Percentiles rank a stretch among this genome's conserved stretches.
Conservation (phyloP, 2,329 filamentous ascomycete genomes). For the Huntiella savannae region DNA sequence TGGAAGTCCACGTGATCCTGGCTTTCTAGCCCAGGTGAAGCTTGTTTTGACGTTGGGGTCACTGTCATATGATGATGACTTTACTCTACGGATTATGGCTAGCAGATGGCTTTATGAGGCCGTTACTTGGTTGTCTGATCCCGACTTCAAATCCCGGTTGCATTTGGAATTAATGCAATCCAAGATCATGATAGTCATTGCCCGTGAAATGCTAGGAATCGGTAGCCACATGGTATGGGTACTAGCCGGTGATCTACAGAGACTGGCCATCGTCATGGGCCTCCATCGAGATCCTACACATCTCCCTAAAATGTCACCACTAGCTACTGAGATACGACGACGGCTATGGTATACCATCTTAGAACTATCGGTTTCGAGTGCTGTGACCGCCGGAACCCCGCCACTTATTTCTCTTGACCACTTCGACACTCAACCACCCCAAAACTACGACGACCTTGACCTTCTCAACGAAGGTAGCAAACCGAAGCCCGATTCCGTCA, state of each 20-base stretch:
- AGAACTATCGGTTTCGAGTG: constrained; percentile 27
- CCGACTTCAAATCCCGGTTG: constrained; percentile 32
- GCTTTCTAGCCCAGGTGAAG: constrained; percentile 37
- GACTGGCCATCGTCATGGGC: constrained; percentile 30
- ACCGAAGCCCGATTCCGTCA: constrained; percentile 18
- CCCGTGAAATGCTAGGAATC: constrained; percentile 20
- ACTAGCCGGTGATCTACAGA: constrained; percentile 24
- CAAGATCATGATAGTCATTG: constrained; percentile 24
- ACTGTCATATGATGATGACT: constrained; percentile 28
- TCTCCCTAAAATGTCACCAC: constrained; percentile 19
- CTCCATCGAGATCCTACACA: constrained; percentile 28
- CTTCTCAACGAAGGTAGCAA: constrained; percentile 14
- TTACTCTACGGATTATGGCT: constrained; percentile 29
- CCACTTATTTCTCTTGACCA: constrained; percentile 25
- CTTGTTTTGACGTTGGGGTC: constrained; percentile 39
- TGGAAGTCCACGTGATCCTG: constrained; percentile 16
- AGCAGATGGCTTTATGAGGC: constrained; percentile 39
- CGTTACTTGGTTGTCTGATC: constrained; percentile 33
- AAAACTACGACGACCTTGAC: constrained; percentile 32
- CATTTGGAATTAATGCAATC: constrained; percentile 32
- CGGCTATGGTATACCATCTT: constrained; percentile 34
- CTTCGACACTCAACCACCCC: constrained; percentile 29
- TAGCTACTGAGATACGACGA: constrained; percentile 26
- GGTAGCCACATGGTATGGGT: constrained; percentile 30
- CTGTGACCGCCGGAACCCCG: constrained; percentile 26